A percentile compares a stretch with the other conserved stretches of the same genome.
phyloP scores from a whole-genome alignment of 2,329 filamentous ascomycete species.

The Pseudogymnoascus sp. region DNA sequence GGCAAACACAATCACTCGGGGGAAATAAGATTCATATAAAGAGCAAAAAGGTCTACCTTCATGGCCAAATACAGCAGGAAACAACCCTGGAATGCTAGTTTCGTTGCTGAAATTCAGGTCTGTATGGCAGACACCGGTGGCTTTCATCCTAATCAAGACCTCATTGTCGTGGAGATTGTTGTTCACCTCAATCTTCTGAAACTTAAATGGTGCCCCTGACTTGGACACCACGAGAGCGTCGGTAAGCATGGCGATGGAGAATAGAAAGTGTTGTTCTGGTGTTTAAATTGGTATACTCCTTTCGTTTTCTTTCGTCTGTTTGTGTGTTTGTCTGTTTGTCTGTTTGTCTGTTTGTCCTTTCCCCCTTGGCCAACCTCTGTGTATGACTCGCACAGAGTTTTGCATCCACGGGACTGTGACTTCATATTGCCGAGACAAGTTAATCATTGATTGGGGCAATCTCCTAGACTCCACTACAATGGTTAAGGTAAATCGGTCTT shows the following conservation, averaged over 20 bases:
- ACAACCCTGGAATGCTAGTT: conserved; percentile 14
- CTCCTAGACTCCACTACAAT: not conserved
- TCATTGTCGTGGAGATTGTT: conserved; percentile 21
- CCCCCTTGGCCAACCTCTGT: not conserved
- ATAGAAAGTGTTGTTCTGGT: not conserved
- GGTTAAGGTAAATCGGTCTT: not conserved
- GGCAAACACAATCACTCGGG: not conserved
- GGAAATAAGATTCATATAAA: not conserved
- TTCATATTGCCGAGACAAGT: not conserved
- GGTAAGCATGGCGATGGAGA: conserved; percentile 10
- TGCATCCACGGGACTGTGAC: not conserved
- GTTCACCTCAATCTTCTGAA: conserved; percentile 21
- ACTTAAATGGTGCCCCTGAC: conserved; percentile 19
- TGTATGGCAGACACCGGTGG: conserved; percentile 29
- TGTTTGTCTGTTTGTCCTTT: not conserved
- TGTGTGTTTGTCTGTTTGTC: not conserved
- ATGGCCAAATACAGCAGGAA: conserved; percentile 27
- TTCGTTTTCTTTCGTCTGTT: not conserved
- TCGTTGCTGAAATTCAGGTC: conserved; percentile 18
- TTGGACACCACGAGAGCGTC: conserved; percentile 14
- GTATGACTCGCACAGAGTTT: not conserved
- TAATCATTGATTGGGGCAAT: not conserved
- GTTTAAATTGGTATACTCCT: not conserved
- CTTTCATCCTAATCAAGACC: conserved; percentile 31
- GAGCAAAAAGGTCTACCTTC: conserved; percentile 19